Base-by-base conservation (phyloP, 257 asterid species). In the Nicotiana tomentosiformis region DNA sequence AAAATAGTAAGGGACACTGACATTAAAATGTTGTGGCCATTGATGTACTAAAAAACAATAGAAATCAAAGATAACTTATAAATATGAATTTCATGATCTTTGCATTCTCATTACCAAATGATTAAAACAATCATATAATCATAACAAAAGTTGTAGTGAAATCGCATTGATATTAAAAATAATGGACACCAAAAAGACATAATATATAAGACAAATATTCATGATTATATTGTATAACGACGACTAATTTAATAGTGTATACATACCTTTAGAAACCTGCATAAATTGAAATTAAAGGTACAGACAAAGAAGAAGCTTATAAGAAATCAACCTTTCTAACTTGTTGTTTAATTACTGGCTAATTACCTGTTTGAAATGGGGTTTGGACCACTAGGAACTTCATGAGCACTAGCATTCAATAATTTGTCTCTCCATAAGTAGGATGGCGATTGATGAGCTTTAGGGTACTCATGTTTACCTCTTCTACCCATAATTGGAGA, bases 301-400 rank as follows among this genome's bases (percentile, higher is more conserved):
- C 14, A 46, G 4, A 81, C 29, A 49, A 43, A 49, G 62, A 74
- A 39, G 10, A 46, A 74, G 80, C 7, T 46, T 60, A 20, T 20
- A 46, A 23, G 15, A 70, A 49, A 74, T n/a, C 37, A 11, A 12
- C 10, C 2, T 29, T 11, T 5, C 61, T 32, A 26, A 15, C 4
- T 11, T 12, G 6, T 14, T 12, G 58, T 14, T 53, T 53, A 5
- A 11, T 53, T 53, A 23, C 4, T n/a, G 56, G 49, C 37, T n/a
- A 79, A 51, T 86, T 84, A 86, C 90, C 90, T 89, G 85, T 91
- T 90, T 17, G 94, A 91, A 83, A 88, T 88, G 82, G 97, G 97
- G 84, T 92, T 92, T 84, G 97, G 93, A 78, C 97, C 95, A 82
- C 97, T 92, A 5, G 97, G 97, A 84, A 92, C 95, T 80, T 92